phyloP scores from a whole-genome alignment of 208 protist species.

The Leishmania arabica region DNA sequence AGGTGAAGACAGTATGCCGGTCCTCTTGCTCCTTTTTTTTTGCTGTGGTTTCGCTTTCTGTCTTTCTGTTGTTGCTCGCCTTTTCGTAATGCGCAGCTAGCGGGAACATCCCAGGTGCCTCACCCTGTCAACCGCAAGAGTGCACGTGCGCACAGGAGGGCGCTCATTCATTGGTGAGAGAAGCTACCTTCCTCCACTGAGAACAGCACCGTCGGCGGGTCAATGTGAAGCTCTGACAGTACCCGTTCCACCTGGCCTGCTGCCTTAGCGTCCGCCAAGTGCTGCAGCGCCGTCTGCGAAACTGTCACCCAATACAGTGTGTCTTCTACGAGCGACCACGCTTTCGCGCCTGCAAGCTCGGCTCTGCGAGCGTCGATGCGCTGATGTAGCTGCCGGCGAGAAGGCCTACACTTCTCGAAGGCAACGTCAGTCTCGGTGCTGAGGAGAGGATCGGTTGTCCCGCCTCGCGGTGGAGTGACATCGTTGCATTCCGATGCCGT shows the following conservation, averaged over 20 bases:
- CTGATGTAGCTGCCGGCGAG: not conserved
- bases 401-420: not conserved
- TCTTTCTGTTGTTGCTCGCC: not conserved
- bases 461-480: not conserved
- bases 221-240: slow-evolving; percentile 31
- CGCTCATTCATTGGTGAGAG: not conserved
- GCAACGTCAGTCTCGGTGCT: not conserved
- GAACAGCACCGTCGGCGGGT: slow-evolving; percentile 23
- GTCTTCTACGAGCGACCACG: slow-evolving; percentile 16
- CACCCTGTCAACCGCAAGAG: not conserved
- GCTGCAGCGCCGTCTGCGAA: slow-evolving; percentile 20
- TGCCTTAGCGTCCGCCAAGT: slow-evolving; percentile 11
- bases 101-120: not conserved
- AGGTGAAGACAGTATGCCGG: not conserved
- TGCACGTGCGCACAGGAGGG: not conserved
- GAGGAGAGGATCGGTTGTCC: not conserved
- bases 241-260: slow-evolving; percentile 26
- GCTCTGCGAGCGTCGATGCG: not conserved
- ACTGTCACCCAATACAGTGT: slow-evolving; percentile 34
- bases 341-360: not conserved
- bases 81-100: not conserved
- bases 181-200: slow-evolving; percentile 27
- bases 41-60: not conserved
- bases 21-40: not conserved
- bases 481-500: not conserved